Conservation (phyloP, 1,284 basidiomycete species). For the Schizopora paradoxa region DNA sequence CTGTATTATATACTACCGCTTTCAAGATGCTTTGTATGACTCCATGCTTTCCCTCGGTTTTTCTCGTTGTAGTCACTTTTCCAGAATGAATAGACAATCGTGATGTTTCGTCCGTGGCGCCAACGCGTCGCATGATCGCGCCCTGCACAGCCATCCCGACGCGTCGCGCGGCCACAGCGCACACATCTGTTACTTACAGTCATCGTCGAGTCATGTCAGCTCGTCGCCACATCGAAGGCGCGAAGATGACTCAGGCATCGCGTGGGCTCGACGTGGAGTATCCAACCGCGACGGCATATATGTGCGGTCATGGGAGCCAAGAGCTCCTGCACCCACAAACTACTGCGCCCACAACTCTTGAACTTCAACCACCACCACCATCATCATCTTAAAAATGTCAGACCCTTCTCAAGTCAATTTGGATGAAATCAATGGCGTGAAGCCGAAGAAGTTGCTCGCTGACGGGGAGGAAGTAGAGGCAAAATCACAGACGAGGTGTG, state of each 20-base stretch:
- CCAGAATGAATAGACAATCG: background rate
- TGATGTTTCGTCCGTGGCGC: no score
- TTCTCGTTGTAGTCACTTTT: background rate
- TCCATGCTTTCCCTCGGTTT: background rate
- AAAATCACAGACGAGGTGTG: conserved; percentile 18
- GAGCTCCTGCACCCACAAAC: no score
- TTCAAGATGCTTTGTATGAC: background rate
- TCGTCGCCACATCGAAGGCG: no score
- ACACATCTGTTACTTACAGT: background rate
- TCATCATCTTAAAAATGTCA: background rate
- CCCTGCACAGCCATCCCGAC: background rate
- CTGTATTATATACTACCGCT: background rate
- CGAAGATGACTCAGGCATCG: no score
- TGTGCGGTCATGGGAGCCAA: no score
- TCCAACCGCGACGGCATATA: background rate
- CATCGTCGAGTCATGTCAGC: no score
- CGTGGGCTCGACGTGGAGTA: background rate
- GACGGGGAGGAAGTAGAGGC: conserved; percentile 20
- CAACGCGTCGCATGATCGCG: background rate
- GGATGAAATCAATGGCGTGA: conserved; percentile 21
- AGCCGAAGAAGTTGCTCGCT: conserved; percentile 19
- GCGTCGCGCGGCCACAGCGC: background rate
- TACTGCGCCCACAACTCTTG: no score
- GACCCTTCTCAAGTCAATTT: conserved; percentile 15
- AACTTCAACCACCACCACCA: background rate